Evolutionary conservation across 352 stramenopile genomes (phyloP), one percentile per base, ranked within the genome.

Genomic region (Pythium dissimile): DNA sequence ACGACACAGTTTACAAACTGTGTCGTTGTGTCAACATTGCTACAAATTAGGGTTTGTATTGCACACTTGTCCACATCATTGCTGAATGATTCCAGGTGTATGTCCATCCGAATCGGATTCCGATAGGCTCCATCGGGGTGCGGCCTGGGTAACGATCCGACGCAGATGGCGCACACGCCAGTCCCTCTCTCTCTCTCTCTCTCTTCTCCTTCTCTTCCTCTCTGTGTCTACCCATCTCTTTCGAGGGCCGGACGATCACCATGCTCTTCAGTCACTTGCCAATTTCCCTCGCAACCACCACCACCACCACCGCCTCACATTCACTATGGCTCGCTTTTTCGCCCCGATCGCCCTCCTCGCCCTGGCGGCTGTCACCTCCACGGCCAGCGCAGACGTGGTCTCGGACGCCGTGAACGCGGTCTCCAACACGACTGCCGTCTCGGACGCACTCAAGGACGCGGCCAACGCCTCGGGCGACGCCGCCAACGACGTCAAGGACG

Each of bases 271-370:
- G n/a, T 66, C 59, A 66, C 26, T 66, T 44, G 46, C 10, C 59
- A 60, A 61, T 50, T 52, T 65, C 38, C 57, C n/a, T 37, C 27
- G n/a, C 44, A 50, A n/a, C n/a, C n/a, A 23, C 46, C 38, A 46
- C 20, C 8, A 56, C 58, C 39, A 59, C 8, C 51, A 50, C 20
- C 18, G 21, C 27, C 27, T 37, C 28, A 39, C 34, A 26, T 9
- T 3, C 2, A 23, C 26, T 2, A 68, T 68, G 60, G 60, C 53
- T 34, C 52, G 54, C 47, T 54, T 63, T 38, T 52, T 63, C 47
- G 47, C 53, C 27, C 32, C 45, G 5, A 21, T 68, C 24, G 60
- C 48, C 11, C 46, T 68, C 18, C 18, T 63, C 41, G 54, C 48
- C 12, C 24, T 47, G 26, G 54, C 39, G 16, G 21, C 46, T 20